These are phyloP conservation scores for Penicillium paneum DNA, from an alignment of 2,329 filamentous ascomycete species.

Conservation along the genomic window DNA sequence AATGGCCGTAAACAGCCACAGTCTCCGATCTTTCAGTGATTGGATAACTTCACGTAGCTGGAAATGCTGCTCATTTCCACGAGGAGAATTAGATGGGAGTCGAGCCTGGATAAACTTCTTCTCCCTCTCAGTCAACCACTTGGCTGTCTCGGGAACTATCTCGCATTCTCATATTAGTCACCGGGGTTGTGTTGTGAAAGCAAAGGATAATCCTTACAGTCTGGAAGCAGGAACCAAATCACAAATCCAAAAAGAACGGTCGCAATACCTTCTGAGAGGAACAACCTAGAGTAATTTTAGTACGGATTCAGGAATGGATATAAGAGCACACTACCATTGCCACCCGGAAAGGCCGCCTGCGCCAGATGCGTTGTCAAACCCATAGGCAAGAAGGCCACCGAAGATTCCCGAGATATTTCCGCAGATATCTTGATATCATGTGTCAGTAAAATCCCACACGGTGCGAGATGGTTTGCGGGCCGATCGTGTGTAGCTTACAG, in stretches of 20 bases:
- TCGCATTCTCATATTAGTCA: background rate
- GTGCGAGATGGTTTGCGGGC: conserved; percentile 8
- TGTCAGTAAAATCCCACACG: background rate
- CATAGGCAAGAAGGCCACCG: conserved; percentile 46
- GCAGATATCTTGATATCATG: conserved; percentile 33
- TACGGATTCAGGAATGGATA: background rate
- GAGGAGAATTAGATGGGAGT: conserved; percentile 43
- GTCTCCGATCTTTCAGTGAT: conserved; percentile 40
- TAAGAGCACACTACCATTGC: conserved; percentile 21
- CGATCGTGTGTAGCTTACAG: conserved; percentile 31
- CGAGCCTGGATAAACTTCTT: conserved; percentile 51
- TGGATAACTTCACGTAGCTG: conserved; percentile 39
- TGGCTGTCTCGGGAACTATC: conserved; percentile 44
- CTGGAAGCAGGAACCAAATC: conserved; percentile 44
- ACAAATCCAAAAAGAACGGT: conserved; percentile 20
- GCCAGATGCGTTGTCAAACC: conserved; percentile 41
- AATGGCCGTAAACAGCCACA: conserved; percentile 48
- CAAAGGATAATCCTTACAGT: conserved; percentile 38
- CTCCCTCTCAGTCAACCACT: conserved; percentile 47
- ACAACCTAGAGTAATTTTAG: conserved; percentile 15
- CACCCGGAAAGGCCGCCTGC: conserved; percentile 31
- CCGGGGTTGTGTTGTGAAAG: background rate
- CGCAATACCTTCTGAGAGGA: conserved; percentile 23
- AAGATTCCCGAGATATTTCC: conserved; percentile 45
- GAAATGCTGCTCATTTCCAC: conserved; percentile 42